Percentiles rank a stretch among this genome's conserved stretches.
Evolutionary conservation across 2,329 filamentous ascomycete species (phyloP).

Genomic region (Alternaria burnsii): DNA sequence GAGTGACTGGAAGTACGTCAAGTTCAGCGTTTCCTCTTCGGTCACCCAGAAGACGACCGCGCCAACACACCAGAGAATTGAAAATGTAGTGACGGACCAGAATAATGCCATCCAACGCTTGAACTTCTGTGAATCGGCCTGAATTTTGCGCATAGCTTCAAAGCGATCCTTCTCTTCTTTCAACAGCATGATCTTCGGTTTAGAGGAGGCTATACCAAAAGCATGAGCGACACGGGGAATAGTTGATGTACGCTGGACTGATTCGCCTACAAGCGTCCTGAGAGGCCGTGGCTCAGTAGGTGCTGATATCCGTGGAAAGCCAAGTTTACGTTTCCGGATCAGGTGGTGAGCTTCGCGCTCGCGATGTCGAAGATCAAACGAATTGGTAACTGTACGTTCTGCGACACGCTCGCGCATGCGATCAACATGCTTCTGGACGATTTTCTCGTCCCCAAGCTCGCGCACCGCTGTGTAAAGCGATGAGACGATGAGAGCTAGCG

Average conservation of each 20-base stretch:
- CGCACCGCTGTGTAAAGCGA: conserved; percentile 75
- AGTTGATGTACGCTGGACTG: conserved; percentile 7
- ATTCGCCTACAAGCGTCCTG: conserved; percentile 32
- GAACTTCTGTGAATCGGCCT: conserved; percentile 69
- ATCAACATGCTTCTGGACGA: conserved; percentile 67
- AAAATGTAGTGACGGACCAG: conserved; percentile 73
- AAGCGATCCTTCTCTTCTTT: conserved; percentile 73
- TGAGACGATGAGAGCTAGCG: conserved; percentile 81
- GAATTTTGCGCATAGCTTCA: conserved; percentile 81
- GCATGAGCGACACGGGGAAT: conserved; percentile 19
- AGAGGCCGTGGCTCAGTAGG: conserved; percentile 34
- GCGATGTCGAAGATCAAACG: conserved; percentile 57
- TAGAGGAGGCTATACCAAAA: conserved; percentile 28
- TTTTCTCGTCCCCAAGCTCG: conserved; percentile 68
- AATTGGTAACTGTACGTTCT: conserved; percentile 62
- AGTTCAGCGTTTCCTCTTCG: conserved; percentile 61
- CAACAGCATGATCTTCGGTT: conserved; percentile 63
- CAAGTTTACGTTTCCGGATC: conserved; percentile 27
- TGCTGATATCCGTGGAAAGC: conserved; percentile 34
- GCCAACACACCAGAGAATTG: conserved; percentile 80
- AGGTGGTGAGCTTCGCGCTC: conserved; percentile 37
- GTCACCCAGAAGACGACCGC: conserved; percentile 76
- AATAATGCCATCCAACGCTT: conserved; percentile 78
- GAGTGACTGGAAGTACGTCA: conserved; percentile 81
- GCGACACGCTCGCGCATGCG: conserved; percentile 63